Evolutionary conservation across 495 filamentous ascomycete genomes (phyloP).

Genomic region (Hypoxylon rickii): DNA sequence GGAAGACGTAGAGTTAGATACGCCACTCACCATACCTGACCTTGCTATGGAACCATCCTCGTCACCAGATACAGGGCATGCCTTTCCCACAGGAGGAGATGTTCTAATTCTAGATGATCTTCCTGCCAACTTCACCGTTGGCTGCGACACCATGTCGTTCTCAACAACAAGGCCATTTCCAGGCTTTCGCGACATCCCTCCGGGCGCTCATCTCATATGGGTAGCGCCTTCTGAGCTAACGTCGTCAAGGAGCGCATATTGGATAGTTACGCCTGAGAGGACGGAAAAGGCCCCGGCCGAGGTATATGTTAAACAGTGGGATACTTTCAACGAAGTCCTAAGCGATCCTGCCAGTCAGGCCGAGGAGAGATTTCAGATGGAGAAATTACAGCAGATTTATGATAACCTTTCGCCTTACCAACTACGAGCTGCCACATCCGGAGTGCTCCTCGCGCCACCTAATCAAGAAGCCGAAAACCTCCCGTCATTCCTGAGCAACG

Average conservation of each 20-base stretch:
- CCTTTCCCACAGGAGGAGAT: constrained; percentile 43
- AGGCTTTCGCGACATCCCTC: constrained; percentile 64
- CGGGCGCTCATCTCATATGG: constrained; percentile 63
- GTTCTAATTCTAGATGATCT: constrained; percentile 49
- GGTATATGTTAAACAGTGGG: constrained; percentile 64
- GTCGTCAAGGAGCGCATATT: constrained; percentile 60
- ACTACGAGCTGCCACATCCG: constrained; percentile 22
- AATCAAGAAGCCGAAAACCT: constrained; percentile 7
- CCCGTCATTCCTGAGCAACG: constrained; percentile 22
- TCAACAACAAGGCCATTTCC: constrained; percentile 46
- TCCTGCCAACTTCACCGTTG: constrained; percentile 47
- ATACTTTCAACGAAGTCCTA: constrained; percentile 56
- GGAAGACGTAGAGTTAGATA: constrained; percentile 6
- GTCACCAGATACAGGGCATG: constrained; percentile 7
- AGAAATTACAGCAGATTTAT: constrained; percentile 42
- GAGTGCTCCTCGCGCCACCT: constrained; percentile 7
- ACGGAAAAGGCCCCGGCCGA: constrained; percentile 27
- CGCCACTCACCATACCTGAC: constrained; percentile 8
- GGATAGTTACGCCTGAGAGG: constrained; percentile 54
- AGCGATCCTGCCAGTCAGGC: constrained; percentile 43
- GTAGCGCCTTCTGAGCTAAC: constrained; percentile 55
- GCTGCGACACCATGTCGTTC: constrained; percentile 51
- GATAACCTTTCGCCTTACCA: constrained; percentile 46
- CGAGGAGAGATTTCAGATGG: constrained; percentile 41
- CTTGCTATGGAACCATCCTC: constrained; percentile 12